Conservation (phyloP, 192 early-diverging fungal genomes). For the Backusella liffmaniae region DNA sequence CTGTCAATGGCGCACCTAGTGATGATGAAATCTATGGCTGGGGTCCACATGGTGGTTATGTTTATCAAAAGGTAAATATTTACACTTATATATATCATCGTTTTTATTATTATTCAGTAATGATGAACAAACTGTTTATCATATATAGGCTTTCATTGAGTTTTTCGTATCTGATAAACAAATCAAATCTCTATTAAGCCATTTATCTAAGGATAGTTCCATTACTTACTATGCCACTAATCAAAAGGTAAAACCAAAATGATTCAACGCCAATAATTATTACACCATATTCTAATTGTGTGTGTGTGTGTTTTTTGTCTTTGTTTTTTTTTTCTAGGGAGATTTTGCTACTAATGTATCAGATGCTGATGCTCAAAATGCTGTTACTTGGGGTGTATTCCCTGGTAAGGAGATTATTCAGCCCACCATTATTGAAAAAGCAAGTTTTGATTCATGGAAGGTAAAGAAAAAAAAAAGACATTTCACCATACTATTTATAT, state of each 20-base stretch:
- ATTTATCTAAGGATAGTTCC: slow-evolving; percentile 56
- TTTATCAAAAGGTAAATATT: slow-evolving; percentile 68
- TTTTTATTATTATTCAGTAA: no score
- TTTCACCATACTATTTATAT: not conserved
- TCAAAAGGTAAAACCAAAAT: slow-evolving; percentile 42
- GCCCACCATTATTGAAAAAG: slow-evolving; percentile 77
- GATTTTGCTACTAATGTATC: slow-evolving; percentile 65
- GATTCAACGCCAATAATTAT: not conserved
- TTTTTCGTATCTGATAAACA: slow-evolving; percentile 69
- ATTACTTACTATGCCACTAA: slow-evolving; percentile 93
- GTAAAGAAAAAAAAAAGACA: slow-evolving; percentile 20
- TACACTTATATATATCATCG: not conserved
- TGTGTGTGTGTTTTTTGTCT: no score
- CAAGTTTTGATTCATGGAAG: slow-evolving; percentile 80
- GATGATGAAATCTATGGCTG: slow-evolving; percentile 71
- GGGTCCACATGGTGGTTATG: slow-evolving; percentile 82
- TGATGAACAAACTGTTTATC: not conserved
- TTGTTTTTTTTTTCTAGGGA: slow-evolving; percentile 33
- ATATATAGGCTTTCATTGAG: slow-evolving; percentile 66
- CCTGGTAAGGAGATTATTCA: slow-evolving; percentile 88
- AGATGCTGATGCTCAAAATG: slow-evolving; percentile 63
- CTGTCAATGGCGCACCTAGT: slow-evolving; percentile 72
- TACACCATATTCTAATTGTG: not conserved
- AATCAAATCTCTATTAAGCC: slow-evolving; percentile 51
- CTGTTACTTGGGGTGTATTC: slow-evolving; percentile 91